Conservation (phyloP, 208 protist genomes). For the Kentomonas sorsogonicus region DNA sequence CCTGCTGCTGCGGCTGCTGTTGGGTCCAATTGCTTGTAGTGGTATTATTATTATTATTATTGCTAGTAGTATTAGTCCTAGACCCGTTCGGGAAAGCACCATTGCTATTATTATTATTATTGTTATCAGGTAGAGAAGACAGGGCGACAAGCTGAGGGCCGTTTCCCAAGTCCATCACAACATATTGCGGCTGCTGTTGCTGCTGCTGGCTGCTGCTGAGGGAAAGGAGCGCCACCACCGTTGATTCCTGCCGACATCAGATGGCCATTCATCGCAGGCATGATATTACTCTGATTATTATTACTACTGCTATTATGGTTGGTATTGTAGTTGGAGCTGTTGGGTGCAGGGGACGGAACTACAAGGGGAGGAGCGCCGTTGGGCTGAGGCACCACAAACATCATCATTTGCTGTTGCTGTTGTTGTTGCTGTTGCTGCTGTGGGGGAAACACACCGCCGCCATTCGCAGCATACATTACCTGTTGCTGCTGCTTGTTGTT, state of each 20-base stretch:
- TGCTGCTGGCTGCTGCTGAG: too few relatives aligned
- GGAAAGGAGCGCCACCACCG: too few relatives aligned
- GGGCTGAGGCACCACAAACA: background rate
- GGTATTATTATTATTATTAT: constrained; percentile 9
- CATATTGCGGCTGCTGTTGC: too few relatives aligned
- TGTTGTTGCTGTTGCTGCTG: constrained; percentile 5
- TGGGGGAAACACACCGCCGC: background rate
- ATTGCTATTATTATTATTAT: constrained; percentile 10
- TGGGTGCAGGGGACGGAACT: too few relatives aligned
- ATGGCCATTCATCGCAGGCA: background rate
- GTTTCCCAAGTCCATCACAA: too few relatives aligned
- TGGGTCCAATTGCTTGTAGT: too few relatives aligned
- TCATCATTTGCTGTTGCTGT: constrained; percentile 4
- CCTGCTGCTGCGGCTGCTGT: too few relatives aligned
- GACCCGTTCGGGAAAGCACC: background rate
- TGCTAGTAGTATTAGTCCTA: background rate
- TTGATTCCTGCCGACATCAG: too few relatives aligned
- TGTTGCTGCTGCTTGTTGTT: background rate
- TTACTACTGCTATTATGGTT: constrained; percentile 8
- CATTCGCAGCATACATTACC: background rate
- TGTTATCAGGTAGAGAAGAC: background rate
- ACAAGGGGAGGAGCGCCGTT: too few relatives aligned
- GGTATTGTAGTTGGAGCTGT: background rate
- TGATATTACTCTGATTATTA: constrained; percentile 5
- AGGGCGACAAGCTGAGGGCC: background rate